These are phyloP conservation scores for Prunus padus DNA, from an alignment of 306 rosid genomes.

Conservation along the genomic window DNA sequence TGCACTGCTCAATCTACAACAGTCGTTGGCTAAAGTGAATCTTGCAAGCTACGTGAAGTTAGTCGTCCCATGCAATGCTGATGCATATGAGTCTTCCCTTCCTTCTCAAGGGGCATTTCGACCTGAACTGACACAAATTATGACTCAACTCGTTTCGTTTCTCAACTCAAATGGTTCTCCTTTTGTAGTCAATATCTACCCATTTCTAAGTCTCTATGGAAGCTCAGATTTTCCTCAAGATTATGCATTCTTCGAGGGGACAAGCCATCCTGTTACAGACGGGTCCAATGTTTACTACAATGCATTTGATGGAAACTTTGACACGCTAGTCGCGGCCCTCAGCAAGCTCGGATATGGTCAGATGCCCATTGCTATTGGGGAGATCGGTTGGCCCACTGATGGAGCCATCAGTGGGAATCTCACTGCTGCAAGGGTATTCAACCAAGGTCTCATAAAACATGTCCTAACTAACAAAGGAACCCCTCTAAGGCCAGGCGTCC, in stretches of 20 bases:
- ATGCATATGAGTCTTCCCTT: slow-evolving; percentile 75
- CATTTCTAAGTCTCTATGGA: slow-evolving; percentile 87
- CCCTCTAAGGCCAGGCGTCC: slow-evolving; percentile 67
- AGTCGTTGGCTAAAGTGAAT: slow-evolving; percentile 74
- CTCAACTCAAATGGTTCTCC: slow-evolving; percentile 93
- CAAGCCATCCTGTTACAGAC: slow-evolving; percentile 78
- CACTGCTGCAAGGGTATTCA: slow-evolving; percentile 83
- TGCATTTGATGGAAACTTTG: slow-evolving; percentile 94
- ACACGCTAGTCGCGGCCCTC: slow-evolving; percentile 83
- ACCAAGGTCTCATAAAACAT: slow-evolving; percentile 82
- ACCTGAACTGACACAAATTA: slow-evolving; percentile 66
- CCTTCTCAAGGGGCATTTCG: slow-evolving; percentile 96
- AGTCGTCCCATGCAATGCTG: slow-evolving; percentile 97
- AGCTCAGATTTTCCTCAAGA: slow-evolving; percentile 87
- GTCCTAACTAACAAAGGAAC: slow-evolving; percentile 72
- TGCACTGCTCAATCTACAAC: slow-evolving; percentile 71
- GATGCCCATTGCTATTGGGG: slow-evolving; percentile 87
- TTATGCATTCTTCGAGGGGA: slow-evolving; percentile 90
- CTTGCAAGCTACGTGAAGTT: slow-evolving; percentile 83
- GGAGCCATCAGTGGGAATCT: slow-evolving; percentile 78
- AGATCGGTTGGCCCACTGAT: slow-evolving; percentile 95
- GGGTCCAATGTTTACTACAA: slow-evolving; percentile 79
- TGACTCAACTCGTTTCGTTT: slow-evolving; percentile 72
- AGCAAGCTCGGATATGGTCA: slow-evolving; percentile 84
- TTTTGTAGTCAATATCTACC: slow-evolving; percentile 89